A percentile compares a stretch with the other conserved stretches of the same genome.
phyloP scores from a whole-genome alignment of 148 eudicot species.

The Diospyros kaki region DNA sequence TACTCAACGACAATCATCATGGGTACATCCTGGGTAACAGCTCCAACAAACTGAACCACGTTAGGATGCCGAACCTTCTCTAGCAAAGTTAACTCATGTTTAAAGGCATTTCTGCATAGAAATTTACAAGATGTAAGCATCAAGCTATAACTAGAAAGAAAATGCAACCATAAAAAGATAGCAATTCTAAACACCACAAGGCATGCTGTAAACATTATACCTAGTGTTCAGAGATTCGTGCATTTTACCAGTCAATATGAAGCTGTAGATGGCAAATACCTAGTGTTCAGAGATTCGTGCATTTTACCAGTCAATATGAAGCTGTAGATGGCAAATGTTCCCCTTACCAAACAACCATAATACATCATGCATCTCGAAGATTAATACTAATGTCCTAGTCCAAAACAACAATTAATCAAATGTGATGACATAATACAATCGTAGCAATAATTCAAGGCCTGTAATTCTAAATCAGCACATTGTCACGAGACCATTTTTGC shows the following conservation, averaged over 20 bases:
- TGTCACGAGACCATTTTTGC: too few relatives aligned
- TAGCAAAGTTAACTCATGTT: slow-evolving; percentile 75
- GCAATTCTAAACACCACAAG: neutral
- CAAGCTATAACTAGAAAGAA: slow-evolving; percentile 2
- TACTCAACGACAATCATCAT: slow-evolving; percentile 97
- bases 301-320: neutral
- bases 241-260: neutral
- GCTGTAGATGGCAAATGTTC: neutral
- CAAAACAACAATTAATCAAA: too few relatives aligned
- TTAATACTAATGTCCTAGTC: neutral
- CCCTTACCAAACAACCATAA: neutral
- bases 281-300: neutral
- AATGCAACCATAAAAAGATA: neutral
- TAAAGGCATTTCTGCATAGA: slow-evolving; percentile 76
- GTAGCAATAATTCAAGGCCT: too few relatives aligned
- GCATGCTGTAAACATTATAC: neutral
- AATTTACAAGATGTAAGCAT: neutral
- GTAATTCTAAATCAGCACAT: too few relatives aligned
- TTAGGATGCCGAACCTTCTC: slow-evolving; percentile 99
- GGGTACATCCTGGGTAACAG: slow-evolving; percentile 95
- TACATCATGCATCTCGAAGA: neutral
- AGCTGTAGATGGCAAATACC: neutral
- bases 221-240: neutral
- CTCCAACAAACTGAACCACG: slow-evolving; percentile 97
- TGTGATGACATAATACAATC: too few relatives aligned